These are phyloP conservation scores for Backusella liffmaniae DNA, from an alignment of 192 early-diverging fungal genomes.

Conservation along the genomic window DNA sequence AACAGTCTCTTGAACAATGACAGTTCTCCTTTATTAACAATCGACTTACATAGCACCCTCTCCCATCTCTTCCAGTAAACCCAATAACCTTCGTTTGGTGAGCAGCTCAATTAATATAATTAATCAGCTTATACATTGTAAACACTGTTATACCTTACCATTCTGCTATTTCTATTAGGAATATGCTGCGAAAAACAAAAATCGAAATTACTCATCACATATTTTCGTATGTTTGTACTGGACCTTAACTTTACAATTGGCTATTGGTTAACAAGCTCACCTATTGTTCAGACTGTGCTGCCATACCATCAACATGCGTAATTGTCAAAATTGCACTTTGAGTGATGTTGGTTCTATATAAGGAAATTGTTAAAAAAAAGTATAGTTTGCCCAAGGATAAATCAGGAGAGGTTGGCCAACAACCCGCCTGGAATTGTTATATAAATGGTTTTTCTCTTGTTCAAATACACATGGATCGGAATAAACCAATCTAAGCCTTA, in stretches of 20 bases:
- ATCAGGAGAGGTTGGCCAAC: too few species aligned
- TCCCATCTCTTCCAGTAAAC: neutral
- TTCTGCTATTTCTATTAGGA: neutral
- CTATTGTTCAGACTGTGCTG: neutral
- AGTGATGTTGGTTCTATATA: too few species aligned
- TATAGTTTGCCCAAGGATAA: too few species aligned
- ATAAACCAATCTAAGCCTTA: neutral
- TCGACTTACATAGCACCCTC: neutral
- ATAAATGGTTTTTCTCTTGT: neutral
- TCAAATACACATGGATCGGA: neutral
- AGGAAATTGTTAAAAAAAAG: too few species aligned
- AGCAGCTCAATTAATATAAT: neutral
- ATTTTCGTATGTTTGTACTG: neutral
- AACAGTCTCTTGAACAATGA: neutral
- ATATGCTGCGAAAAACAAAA: neutral
- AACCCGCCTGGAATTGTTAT: too few species aligned
- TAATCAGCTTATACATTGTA: neutral
- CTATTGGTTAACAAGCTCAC: neutral
- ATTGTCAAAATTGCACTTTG: neutral
- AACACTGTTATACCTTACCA: neutral
- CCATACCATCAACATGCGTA: neutral
- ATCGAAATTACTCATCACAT: neutral
- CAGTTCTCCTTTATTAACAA: neutral
- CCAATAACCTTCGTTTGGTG: neutral
- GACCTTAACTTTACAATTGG: neutral